These are phyloP conservation scores for Seiridium cupressi DNA, from an alignment of 2,329 filamentous ascomycete species.

Conservation along the genomic window DNA sequence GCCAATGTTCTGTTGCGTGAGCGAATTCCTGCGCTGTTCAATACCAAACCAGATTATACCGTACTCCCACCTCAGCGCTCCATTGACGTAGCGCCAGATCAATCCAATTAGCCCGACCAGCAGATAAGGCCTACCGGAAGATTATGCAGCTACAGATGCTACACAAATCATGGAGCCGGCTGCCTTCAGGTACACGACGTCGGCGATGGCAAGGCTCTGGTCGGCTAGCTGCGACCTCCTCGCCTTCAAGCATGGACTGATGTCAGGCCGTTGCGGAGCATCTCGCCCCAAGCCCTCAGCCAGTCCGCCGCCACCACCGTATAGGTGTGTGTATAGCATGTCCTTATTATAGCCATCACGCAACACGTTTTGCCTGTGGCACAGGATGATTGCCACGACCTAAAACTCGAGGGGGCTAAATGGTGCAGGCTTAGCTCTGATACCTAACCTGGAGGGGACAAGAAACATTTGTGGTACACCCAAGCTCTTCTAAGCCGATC, in stretches of 20 bases:
- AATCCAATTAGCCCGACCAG: not conserved
- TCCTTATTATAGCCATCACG: not conserved
- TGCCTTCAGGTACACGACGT: too few relatives aligned
- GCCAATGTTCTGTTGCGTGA: not conserved
- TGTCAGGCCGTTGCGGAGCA: conserved; percentile 1
- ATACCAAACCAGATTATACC: not conserved
- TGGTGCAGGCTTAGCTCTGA: not conserved
- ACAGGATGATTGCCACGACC: not conserved
- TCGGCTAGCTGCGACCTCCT: not conserved
- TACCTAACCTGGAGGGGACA: not conserved
- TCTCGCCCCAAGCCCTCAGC: not conserved
- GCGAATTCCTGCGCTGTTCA: not conserved
- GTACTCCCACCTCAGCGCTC: not conserved
- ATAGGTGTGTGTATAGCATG: not conserved
- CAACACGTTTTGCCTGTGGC: not conserved
- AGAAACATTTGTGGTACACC: not conserved
- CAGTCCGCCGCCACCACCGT: not conserved
- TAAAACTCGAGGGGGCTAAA: not conserved
- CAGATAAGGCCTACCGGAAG: too few relatives aligned
- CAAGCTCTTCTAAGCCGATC: not conserved
- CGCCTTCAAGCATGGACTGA: not conserved
- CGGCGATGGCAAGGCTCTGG: too few relatives aligned
- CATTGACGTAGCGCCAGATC: not conserved
- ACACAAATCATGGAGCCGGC: too few relatives aligned
- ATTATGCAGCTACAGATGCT: too few relatives aligned